These are phyloP conservation scores for Leavenworthia alabamica DNA, from an alignment of 345 rosid genomes.

Conservation along the genomic window DNA sequence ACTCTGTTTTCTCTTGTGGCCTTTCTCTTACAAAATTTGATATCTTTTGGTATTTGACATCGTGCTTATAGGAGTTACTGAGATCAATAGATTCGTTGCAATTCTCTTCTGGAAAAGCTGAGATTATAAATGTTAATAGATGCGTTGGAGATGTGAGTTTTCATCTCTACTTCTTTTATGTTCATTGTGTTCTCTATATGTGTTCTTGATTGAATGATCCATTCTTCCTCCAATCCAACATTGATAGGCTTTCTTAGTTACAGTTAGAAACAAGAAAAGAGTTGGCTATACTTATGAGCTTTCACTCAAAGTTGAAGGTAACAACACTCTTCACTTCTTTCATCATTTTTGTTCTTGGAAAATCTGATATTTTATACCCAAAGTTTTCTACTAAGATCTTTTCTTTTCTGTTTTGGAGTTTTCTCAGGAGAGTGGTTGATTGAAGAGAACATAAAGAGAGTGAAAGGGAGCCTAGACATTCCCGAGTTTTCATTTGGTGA, in stretches of 20 bases:
- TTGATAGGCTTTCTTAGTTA: constrained; percentile 81
- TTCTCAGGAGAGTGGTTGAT: constrained; percentile 75
- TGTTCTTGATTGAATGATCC: neutral
- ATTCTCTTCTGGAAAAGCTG: constrained; percentile 65
- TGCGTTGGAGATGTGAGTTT: constrained; percentile 82
- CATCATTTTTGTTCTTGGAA: neutral
- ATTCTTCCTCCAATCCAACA: neutral
- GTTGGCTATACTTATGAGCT: constrained; percentile 84
- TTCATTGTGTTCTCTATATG: neutral
- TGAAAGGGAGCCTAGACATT: constrained; percentile 66
- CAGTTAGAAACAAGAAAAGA: constrained; percentile 82
- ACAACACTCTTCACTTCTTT: neutral
- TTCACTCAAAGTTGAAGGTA: constrained; percentile 70
- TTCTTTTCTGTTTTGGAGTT: neutral
- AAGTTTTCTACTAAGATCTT: neutral
- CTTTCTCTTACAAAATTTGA: neutral
- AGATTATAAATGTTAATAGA: constrained; percentile 59
- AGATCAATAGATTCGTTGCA: constrained; percentile 53
- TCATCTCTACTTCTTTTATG: neutral
- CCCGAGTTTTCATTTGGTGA: constrained; percentile 89
- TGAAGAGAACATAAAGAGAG: constrained; percentile 50
- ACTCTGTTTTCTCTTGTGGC: no score
- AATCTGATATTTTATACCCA: no score
- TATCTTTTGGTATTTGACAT: neutral
- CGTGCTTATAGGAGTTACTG: constrained; percentile 54